Evolutionary conservation across 2,329 filamentous ascomycete species (phyloP), one percentile per base, ranked within the genome.

Genomic region (Passalora sequoiae): DNA sequence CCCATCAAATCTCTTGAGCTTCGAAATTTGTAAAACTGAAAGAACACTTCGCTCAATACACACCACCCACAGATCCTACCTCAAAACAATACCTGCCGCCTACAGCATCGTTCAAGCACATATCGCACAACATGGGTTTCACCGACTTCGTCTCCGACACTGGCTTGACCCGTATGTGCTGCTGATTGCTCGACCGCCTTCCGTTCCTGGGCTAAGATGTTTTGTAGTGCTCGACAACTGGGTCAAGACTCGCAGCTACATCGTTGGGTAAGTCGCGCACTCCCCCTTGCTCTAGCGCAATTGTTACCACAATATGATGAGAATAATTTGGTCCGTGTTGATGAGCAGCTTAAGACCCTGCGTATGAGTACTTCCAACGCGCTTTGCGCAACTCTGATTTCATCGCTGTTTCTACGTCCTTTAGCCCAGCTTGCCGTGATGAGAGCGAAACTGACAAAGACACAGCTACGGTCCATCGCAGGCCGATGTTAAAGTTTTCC

Each of bases 401-500:
- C 38, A 43, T 48, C 44, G 31, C 51, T 21, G 30, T 16, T n/a
- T 27, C 16, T n/a, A n/a, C n/a, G n/a, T 12, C 31, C 27, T 45
- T 40, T 30, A 30, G 50, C 42, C 21, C 8, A 31, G 22, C 22
- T 19, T 40, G 43, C 24, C 30, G 31, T 15, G n/a, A 43, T 28
- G 17, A 19, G 13, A 10, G 15, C 5, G 15, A 33, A 10, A 30
- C 49, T 54, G 41, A 54, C 44, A 3, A n/a, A n/a, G 10, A 19
- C 27, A 25, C 29, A 83, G 80, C 64, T 73, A 80, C 66, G 64
- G 69, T 53, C 84, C 89, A 62, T 87, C 87, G 62, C 92, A 98
- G 78, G 92, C 92, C 73, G 92, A 98, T 77, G 91, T 94, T 64
- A 86, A 84, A 71, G 81, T 81, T 74, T 97, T 86, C 86, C 94